Base-by-base conservation (phyloP, 2,329 filamentous ascomycete genomes). In the Metarhizium robertsii region DNA sequence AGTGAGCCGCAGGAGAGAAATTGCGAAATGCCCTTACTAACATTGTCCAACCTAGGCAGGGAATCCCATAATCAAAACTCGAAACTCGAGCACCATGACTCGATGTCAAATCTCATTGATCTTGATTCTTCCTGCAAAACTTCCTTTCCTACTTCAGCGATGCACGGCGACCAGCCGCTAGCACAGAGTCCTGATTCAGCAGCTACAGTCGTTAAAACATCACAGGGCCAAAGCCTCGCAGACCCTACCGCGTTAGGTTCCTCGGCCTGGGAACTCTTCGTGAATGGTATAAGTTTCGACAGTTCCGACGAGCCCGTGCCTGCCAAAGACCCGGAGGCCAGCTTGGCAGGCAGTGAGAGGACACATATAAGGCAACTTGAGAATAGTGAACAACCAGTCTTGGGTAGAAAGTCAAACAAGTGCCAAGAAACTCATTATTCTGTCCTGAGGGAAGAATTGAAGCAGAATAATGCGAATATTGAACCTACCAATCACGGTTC, bases 171-270 rank as follows among this genome's bases (percentile, higher is more conserved):
- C 14, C 45, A 53, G 13, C 14, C 10, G 13, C 2, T 36, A n/a
- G 42, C 13, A 36, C 45, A 49, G 11, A 54, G 48, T 6, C 61
- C 62, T 1, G 58, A 61, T 30, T 75, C 74, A 6, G 65, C 67
- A 10, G 64, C 65, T 11, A 77, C 75, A 1, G 64, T 76, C 11
- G 61, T 77, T 11, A 68, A 66, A 47, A 72, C 68, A 3, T 65
- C 68, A 11, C 61, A 63, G 38, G 59, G 62, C 40, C 64, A 58
- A 25, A 66, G 63, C 46, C 53, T 62, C 42, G 60, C 57, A n/a
- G 52, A 61, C 13, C 25, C 59, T 10, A 60, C 67, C 16, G 52
- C 38, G 14, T 40, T 53, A 46, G 55, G 45, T 2, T 57, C 63
- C 13, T 56, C 62, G 38, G 64, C 64, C 3, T 58, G 64, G 60